Percentiles rank a stretch among this genome's conserved stretches.
Conservation (phyloP, 2,329 filamentous ascomycete species). For the Aureobasidium sp. region DNA sequence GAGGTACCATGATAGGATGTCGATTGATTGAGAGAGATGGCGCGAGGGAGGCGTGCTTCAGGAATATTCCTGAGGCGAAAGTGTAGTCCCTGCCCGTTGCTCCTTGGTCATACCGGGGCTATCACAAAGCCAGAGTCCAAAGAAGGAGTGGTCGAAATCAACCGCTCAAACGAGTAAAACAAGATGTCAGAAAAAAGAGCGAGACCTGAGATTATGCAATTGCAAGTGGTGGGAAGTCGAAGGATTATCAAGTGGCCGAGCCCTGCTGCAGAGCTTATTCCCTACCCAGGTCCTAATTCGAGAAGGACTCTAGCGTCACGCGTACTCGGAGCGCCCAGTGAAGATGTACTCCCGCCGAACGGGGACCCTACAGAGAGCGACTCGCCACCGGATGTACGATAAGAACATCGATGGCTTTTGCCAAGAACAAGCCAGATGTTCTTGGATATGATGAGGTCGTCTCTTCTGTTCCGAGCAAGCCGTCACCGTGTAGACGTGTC, state of each 20-base stretch:
- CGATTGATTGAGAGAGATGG: background rate
- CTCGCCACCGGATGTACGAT: background rate
- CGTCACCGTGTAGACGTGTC: no score
- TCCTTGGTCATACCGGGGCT: background rate
- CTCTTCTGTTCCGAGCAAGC: background rate
- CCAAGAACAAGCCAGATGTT: background rate
- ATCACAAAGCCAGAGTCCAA: background rate
- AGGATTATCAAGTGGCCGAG: constrained; percentile 6
- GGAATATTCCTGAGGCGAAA: constrained; percentile 12
- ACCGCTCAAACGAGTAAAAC: background rate
- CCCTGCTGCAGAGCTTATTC: background rate
- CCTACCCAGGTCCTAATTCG: constrained; percentile 3
- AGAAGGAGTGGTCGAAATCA: background rate
- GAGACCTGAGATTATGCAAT: background rate
- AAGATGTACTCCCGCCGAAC: background rate
- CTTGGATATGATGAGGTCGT: background rate
- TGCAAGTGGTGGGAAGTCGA: background rate
- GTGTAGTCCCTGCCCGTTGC: background rate
- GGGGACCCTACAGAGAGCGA: background rate
- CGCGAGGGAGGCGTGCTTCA: background rate
- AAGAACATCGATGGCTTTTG: background rate
- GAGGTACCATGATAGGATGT: constrained; percentile 21
- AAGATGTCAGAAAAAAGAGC: background rate
- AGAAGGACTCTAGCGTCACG: constrained; percentile 10
- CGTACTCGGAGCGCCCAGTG: background rate